Base-by-base conservation (phyloP, 768 basidiomycete genomes). In the Lactarius trivialis region DNA sequence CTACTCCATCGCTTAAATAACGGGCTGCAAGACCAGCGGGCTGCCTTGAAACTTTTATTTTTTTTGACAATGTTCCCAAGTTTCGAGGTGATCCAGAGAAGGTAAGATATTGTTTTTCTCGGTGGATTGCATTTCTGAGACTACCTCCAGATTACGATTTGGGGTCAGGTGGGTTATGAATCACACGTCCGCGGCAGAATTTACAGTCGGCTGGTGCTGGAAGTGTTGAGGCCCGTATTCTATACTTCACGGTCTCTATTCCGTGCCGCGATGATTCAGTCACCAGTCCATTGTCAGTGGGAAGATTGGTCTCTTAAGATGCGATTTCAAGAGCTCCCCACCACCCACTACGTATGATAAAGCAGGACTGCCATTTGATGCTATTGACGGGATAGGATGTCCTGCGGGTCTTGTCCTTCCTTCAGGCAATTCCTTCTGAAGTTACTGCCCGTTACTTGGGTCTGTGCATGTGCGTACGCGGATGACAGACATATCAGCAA, bases 61-160 rank as follows among this genome's bases (percentile, higher is more conserved):
- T 70, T 72, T 88, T 6, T 79, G 85, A 82, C n/a, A 84, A 88
- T 65, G 84, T 88, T 28, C 77, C 74, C 7, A 74, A 77, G 3
- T 88, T 66, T 28, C 56, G 63, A 7, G 63, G 63, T 4, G 65
- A 66, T 85, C 79, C 80, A 26, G 67, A 72, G 17, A 85, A 84
- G 73, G 83, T 77, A 68, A 32, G 67, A 41, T 19, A 36, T 64
- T 11, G 51, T 19, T 39, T 64, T 7, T 24, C 9, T 34, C 19
- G 17, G 41, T 36, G 24, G 36, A 34, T 30, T 28, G 19, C 32
- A 43, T 37, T 58, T 4, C 15, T 32, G 28, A 55, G 37, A 12
- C 19, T 48, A 39, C 54, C 12, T 12, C 6, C 43, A 82, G 81
- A 79, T 81, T 6, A 81, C 81, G 21, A 78, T 81, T 15, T 80